These are phyloP conservation scores for Yarrowia keelungensis DNA, from an alignment of 805 yeast species.

Conservation along the genomic window DNA sequence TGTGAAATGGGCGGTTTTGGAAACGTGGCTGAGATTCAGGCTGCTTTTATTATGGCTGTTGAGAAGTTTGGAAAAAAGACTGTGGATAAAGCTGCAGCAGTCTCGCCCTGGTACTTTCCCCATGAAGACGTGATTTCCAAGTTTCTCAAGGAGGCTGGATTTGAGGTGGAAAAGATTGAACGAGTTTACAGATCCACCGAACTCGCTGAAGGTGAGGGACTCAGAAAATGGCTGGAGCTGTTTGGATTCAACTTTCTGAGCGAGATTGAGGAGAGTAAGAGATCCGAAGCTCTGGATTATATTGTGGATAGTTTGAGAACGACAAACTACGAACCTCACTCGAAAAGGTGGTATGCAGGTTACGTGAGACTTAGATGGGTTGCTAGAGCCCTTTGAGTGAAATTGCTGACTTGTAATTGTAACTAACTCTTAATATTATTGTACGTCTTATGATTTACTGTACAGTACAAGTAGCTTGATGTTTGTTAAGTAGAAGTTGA, in stretches of 20 bases:
- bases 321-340: conserved; percentile 40
- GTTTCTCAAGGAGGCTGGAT: conserved; percentile 43
- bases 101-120: conserved; percentile 45
- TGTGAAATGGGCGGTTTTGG: conserved; percentile 46
- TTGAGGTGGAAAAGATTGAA: conserved; percentile 43
- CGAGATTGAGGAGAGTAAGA: conserved; percentile 12
- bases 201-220: conserved; percentile 42
- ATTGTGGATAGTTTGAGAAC: conserved; percentile 40
- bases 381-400: conserved; percentile 30
- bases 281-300: conserved; percentile 39
- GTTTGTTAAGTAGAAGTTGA: too few relatives aligned
- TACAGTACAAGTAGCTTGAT: too few relatives aligned
- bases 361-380: conserved; percentile 43
- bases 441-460: too few relatives aligned
- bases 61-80: conserved; percentile 37
- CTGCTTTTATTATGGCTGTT: conserved; percentile 42
- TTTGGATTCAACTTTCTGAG: conserved; percentile 45
- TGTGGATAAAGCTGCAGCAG: conserved; percentile 36
- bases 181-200: conserved; percentile 44
- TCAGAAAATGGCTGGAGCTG: conserved; percentile 44
- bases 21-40: conserved; percentile 44
- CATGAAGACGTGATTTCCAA: conserved; percentile 37
- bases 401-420: too few relatives aligned
- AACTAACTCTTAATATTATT: too few relatives aligned
- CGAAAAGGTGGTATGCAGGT: conserved; percentile 42